Evolutionary conservation across 805 yeast genomes (phyloP).

Genomic region (Yamadazyma ubonensis): DNA sequence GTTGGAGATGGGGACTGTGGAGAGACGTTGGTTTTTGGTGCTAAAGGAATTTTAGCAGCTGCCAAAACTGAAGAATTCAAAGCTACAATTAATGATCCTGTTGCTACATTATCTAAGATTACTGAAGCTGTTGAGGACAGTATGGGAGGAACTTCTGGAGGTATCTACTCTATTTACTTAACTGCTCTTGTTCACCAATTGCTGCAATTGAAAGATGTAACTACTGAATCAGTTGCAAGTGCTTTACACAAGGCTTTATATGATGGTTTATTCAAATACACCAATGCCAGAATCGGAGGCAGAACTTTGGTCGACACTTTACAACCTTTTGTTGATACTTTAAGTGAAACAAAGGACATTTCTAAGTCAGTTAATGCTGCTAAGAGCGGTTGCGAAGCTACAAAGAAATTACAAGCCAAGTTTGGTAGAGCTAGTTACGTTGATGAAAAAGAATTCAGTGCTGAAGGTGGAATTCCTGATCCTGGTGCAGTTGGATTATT

Average conservation of each 20-base stretch:
- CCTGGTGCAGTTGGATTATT: slow-evolving; percentile 93
- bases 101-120: slow-evolving; percentile 61
- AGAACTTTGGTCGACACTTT: slow-evolving; percentile 87
- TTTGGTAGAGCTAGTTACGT: slow-evolving; percentile 96
- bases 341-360: slow-evolving; percentile 51
- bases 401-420: slow-evolving; percentile 73
- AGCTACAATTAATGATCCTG: slow-evolving; percentile 43
- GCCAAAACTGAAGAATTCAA: slow-evolving; percentile 40
- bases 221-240: slow-evolving; percentile 37
- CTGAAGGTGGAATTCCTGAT: slow-evolving; percentile 78
- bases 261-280: slow-evolving; percentile 75
- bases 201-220: slow-evolving; percentile 37
- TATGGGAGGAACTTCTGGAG: slow-evolving; percentile 99
- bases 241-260: slow-evolving; percentile 58
- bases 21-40: slow-evolving; percentile 82
- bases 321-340: slow-evolving; percentile 77
- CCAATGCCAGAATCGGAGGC: slow-evolving; percentile 86
- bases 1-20: slow-evolving; percentile 99
- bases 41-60: slow-evolving; percentile 62
- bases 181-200: slow-evolving; percentile 66
- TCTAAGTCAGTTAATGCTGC: slow-evolving; percentile 67
- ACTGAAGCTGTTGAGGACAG: slow-evolving; percentile 82
- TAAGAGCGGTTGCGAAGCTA: slow-evolving; percentile 68
- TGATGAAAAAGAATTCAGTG: slow-evolving; percentile 54
- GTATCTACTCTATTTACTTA: slow-evolving; percentile 80